Conservation (phyloP, 371 early-diverging fungal genomes). For the Zychaea mexicana region DNA sequence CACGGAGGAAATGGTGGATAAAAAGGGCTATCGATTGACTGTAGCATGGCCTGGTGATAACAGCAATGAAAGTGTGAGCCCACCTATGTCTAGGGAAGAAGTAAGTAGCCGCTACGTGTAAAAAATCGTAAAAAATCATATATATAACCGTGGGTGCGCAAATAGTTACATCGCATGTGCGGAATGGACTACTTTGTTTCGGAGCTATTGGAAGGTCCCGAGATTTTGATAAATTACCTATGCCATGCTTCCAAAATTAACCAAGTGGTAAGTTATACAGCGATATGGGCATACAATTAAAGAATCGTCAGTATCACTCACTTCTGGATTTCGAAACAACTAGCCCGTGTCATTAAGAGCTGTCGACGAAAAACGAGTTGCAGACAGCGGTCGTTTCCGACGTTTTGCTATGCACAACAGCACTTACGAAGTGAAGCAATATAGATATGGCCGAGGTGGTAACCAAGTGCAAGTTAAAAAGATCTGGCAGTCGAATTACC, state of each 20-base stretch:
- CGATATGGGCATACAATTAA: neutral
- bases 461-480: conserved; percentile 19
- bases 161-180: conserved; percentile 24
- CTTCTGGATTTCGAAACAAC: neutral
- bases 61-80: conserved; percentile 30
- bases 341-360: conserved; percentile 51
- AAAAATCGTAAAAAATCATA: neutral
- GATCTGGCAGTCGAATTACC: neutral
- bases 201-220: conserved; percentile 80
- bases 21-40: conserved; percentile 56
- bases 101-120: conserved; percentile 13
- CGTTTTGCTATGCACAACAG: conserved; percentile 56
- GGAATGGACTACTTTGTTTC: conserved; percentile 78
- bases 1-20: conserved; percentile 64
- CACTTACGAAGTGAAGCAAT: conserved; percentile 47
- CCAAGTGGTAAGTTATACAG: conserved; percentile 43
- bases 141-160: no score
- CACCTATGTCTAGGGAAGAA: conserved; percentile 46
- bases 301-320: neutral
- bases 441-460: conserved; percentile 49
- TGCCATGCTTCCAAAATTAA: conserved; percentile 65
- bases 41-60: conserved; percentile 53
- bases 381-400: conserved; percentile 23
- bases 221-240: conserved; percentile 63
- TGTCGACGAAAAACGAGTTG: conserved; percentile 45